Evolutionary conservation across 371 early-diverging fungal genomes (phyloP).

Genomic region (Rhizopus stolonifer): DNA sequence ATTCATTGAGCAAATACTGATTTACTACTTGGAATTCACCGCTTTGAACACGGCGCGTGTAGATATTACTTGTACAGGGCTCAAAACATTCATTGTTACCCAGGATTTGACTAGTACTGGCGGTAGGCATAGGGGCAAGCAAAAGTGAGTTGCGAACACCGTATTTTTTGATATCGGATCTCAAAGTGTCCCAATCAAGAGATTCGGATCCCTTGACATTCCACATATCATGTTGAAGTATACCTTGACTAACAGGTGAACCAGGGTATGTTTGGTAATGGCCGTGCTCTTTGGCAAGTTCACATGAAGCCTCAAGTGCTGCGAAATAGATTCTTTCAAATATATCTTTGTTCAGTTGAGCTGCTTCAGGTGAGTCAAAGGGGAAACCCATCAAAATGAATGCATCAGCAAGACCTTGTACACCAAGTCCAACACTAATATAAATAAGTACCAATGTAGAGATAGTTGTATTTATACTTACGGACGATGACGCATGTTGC

Average conservation of each 20-base stretch:
- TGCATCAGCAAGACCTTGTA: constrained; percentile 99
- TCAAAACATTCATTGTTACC: constrained; percentile 99
- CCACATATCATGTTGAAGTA: constrained; percentile 98
- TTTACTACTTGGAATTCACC: constrained; percentile 99
- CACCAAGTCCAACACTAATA: constrained; percentile 90
- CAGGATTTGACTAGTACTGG: constrained; percentile 98
- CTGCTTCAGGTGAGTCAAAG: constrained; percentile 95
- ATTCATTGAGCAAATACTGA: constrained; percentile 89
- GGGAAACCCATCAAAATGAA: constrained; percentile 95
- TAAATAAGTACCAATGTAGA: not conserved
- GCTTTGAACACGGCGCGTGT: constrained; percentile 96
- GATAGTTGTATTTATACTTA: constrained; percentile 6
- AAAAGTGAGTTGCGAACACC: constrained; percentile 99
- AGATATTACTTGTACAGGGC: constrained; percentile 98
- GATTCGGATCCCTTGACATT: constrained; percentile 73
- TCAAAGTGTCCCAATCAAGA: constrained; percentile 93
- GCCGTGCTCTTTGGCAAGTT: constrained; percentile 86
- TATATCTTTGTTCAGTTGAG: constrained; percentile 86
- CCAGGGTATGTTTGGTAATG: constrained; percentile 92
- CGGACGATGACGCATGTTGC: constrained; percentile 97
- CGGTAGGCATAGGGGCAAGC: constrained; percentile 99
- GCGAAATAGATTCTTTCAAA: constrained; percentile 99
- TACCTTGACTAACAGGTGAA: constrained; percentile 90
- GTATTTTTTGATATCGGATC: constrained; percentile 79
- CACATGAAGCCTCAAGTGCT: constrained; percentile 94